Evolutionary conservation across 176 grass and related monocot species (phyloP), one percentile per base, ranked within the genome.

Genomic region (Aegilops bicornis): DNA sequence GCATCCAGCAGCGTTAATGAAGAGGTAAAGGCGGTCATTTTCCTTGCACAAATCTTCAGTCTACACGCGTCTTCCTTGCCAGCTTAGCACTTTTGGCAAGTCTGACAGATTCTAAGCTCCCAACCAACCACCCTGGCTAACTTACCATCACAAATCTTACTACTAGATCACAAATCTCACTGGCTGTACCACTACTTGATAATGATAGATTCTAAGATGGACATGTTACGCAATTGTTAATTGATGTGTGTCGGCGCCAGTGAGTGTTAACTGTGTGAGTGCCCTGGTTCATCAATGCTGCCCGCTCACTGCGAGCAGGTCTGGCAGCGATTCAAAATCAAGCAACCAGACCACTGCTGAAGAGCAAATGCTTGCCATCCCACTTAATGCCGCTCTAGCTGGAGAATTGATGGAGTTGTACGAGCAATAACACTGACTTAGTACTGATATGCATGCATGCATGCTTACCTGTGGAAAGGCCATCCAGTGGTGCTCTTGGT

Each of bases 371-470:
- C 65, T 59, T 50, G 47, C 14, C 4, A 3, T 50, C 47, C 14
- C 47, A 16, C 47, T 52, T 36, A 87, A 87, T 79, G 43, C 79
- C 32, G 22, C 20, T 29, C 79, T 59, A 79, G 84, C 84, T 87
- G 80, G 73, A 87, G 85, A 87, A 87, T 59, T 72, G 60, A 79
- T 76, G 79, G 72, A 78, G 70, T 37, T 33, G 50, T 65, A 84
- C 67, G 29, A 69, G 65, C 9, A 16, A 82, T 86, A 23, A n/a
- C 20, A 82, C 37, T 15, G 59, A 8, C 20, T 27, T 60, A 0
- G 52, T 58, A 58, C 24, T 24, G 47, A 75, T 83, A 83, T 27
- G 82, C 20, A 47, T 48, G 71, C 47, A 54, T 54, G 52, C 52
- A n/a, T 87, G 73, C 73, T 79, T 78, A 90, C 31, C 79, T 86